Base-by-base conservation (phyloP, 768 basidiomycete genomes). In the Vararia minispora region DNA sequence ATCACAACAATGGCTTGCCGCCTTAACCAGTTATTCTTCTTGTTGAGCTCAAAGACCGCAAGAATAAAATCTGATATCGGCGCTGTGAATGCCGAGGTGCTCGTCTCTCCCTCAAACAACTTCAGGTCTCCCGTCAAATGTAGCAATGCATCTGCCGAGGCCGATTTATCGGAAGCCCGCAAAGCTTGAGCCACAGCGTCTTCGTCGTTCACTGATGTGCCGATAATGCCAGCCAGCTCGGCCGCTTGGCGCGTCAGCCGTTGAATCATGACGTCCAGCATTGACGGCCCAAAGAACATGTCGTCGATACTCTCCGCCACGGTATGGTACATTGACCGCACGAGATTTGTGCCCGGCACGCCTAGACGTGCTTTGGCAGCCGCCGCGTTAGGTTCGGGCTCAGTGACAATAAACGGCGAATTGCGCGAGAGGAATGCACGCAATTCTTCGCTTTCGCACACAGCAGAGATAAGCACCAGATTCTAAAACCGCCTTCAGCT, bases 291-390 rank as follows among this genome's bases (percentile, higher is more conserved):
- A 47, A 94, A 89, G 60, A 94, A 81, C 73, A 95, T 88, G 58
- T 98, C 95, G 57, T 99, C 95, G 51, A 98, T 80, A 55, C 90
- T 91, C 46, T 88, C 86, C 5, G 94, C 76, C 32, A 99, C 86
- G 18, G 89, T 87, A 22, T 82, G 79, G 55, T 94, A 98, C 41
- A 99, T 72, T 17, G 78, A 82, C 39, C 80, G 79, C 37, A 97
- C 86, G 26, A 95, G 68, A 40, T 76, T 78, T 11, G 75, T 75
- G 6, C 81, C 79, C 14, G 79, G 76, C 50, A 81, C 79, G 0
- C 65, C 53, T 11, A 62, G 57, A 5, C 64, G 48, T 9, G 61
- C 53, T 54, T 79, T 74, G 9, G 63, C 41, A 2, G 51, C 43
- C 2, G 58, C 30, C 10, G 43, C 47, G n/a, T 35, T 37, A 7